These are phyloP conservation scores for Daldinia caldariorum DNA, from an alignment of 495 filamentous ascomycete species.

Conservation along the genomic window DNA sequence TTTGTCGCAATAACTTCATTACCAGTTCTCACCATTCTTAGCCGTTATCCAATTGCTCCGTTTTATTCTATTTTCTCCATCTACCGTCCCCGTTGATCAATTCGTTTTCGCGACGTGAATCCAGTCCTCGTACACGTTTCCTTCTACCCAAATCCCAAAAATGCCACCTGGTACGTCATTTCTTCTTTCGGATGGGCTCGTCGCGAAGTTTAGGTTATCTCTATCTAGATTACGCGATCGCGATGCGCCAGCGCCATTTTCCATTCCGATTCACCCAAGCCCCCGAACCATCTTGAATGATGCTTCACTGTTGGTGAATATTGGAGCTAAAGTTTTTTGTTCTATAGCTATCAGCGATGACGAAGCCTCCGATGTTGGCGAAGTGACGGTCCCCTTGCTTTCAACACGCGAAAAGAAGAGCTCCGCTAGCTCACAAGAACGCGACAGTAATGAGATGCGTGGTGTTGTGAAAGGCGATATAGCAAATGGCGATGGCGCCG, in stretches of 20 bases:
- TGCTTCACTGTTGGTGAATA: not conserved
- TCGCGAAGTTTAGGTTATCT: constrained; percentile 21
- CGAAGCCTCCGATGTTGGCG: constrained; percentile 50
- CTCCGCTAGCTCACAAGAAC: not conserved
- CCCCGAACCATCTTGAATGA: not conserved
- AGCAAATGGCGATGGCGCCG: constrained; percentile 44
- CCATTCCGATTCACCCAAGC: not conserved
- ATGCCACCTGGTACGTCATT: constrained; percentile 47
- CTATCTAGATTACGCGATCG: constrained; percentile 11
- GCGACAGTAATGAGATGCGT: constrained; percentile 28
- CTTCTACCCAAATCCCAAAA: not conserved
- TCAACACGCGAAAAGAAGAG: constrained; percentile 39
- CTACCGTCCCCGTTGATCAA: constrained; percentile 4
- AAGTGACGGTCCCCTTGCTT: constrained; percentile 33
- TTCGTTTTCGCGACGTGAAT: not conserved
- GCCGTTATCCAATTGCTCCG: constrained; percentile 1
- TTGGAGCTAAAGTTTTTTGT: constrained; percentile 15
- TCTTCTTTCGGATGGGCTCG: not conserved
- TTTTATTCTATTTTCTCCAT: not conserved
- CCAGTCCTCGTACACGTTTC: not conserved
- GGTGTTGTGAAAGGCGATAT: constrained; percentile 27
- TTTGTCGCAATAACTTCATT: constrained; percentile 33
- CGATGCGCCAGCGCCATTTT: constrained; percentile 4
- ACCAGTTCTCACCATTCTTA: constrained; percentile 7
- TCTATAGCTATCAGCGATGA: constrained; percentile 53